Evolutionary conservation across 257 asterid genomes (phyloP), one percentile per base, ranked within the genome.

Genomic region (Solanum acaule): DNA sequence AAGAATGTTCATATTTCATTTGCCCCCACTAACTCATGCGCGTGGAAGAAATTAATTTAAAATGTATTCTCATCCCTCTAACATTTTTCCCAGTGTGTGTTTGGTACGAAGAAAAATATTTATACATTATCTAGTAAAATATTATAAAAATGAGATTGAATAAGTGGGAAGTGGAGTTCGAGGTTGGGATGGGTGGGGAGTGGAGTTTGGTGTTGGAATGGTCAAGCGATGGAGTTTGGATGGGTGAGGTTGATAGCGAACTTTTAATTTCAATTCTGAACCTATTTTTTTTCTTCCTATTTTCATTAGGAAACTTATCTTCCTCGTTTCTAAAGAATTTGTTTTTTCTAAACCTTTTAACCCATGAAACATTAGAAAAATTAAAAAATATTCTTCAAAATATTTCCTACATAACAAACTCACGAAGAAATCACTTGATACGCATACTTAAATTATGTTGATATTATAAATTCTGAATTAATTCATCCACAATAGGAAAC

Each of bases 351-450:
- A 63, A 63, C 0, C 15, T n/a, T 63, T 63, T 10, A 11, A 10
- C 2, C 31, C 1, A 11, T n/a, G 4, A 10, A 61, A 63, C 7
- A 63, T 63, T 5, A n/a, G 1, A n/a, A 63, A 61, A 61, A 61
- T 22, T 4, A 0, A 23, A 23, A n/a, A 63, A n/a, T 18, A 18
- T 52, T 18, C 4, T 18, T 52, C 4, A 52, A 52, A 18, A 52
- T 5, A 23, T n/a, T 63, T 63, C 3, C 16, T n/a, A 63, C 16
- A 4, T n/a, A 63, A n/a, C 33, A 0, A 1, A 63, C 15, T 1
- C 71, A 63, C 7, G 6, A n/a, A 63, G 31, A 12, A 10, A 1
- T n/a, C 15, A 1, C 0, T 61, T 63, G 71, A 0, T 63, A 63
- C 7, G 3, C 15, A 63, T n/a, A 18, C 65, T 5, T 5, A n/a